A percentile compares a stretch with the other conserved stretches of the same genome.
Conservation (phyloP, 192 early-diverging fungal species). For the Gigaspora rosea region DNA sequence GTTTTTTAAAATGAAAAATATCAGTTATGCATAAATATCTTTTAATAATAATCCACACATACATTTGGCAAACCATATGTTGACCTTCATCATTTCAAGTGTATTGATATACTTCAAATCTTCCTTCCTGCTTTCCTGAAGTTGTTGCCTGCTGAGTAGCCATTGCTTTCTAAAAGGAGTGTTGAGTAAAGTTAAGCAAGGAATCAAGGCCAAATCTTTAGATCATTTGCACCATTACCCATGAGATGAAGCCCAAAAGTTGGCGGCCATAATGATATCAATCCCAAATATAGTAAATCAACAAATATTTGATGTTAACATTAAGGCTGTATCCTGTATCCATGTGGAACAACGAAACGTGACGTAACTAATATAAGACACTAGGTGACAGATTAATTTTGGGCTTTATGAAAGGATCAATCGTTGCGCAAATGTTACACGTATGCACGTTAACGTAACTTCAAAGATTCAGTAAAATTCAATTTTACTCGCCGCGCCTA, state of each 20-base stretch:
- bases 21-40: neutral
- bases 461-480: too few species aligned
- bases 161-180: constrained; percentile 42
- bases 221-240: constrained; percentile 41
- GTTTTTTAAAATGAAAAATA: constrained; percentile 11
- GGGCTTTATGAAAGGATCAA: too few species aligned
- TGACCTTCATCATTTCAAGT: constrained; percentile 56
- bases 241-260: constrained; percentile 75
- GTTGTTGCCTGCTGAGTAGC: constrained; percentile 55
- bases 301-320: too few species aligned
- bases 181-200: neutral
- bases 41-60: constrained; percentile 24
- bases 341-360: too few species aligned
- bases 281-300: too few species aligned
- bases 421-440: too few species aligned
- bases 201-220: neutral
- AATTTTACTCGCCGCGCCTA: too few species aligned
- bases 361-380: too few species aligned
- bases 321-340: too few species aligned
- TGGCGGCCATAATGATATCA: constrained; percentile 59
- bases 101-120: constrained; percentile 59
- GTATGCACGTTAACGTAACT: too few species aligned
- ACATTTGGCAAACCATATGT: constrained; percentile 68
- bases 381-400: too few species aligned
- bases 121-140: constrained; percentile 52